phyloP scores from a whole-genome alignment of 169 alveolate species.

The Eimeria falciformis region DNA sequence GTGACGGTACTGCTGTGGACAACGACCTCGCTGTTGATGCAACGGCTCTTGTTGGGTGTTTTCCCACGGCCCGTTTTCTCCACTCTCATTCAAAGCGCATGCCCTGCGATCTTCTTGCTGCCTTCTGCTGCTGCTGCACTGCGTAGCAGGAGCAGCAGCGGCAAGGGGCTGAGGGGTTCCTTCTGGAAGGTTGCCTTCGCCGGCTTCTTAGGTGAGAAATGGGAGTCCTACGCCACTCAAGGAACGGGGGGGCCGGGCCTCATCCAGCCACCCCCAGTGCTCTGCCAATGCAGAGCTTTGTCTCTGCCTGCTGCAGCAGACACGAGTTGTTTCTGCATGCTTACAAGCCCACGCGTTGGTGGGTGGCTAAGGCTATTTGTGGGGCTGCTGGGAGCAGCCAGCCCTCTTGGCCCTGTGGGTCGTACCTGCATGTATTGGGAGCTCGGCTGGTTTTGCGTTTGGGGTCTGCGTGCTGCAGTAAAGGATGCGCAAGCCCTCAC shows the following conservation, averaged over 20 bases:
- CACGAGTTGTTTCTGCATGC: neutral
- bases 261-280: too few species aligned
- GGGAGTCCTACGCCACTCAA: neutral
- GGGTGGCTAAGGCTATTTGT: too few species aligned
- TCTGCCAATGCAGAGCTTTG: too few species aligned
- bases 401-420: neutral
- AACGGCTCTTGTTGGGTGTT: neutral
- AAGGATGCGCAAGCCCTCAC: constrained; percentile 4
- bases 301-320: neutral
- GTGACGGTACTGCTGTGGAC: constrained; percentile 18
- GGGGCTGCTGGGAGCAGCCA: neutral
- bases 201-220: neutral
- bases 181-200: constrained; percentile 1
- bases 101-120: constrained; percentile 6
- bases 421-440: too few species aligned
- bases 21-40: neutral
- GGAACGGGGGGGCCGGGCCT: too few species aligned
- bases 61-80: constrained; percentile 21
- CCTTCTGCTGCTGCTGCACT: constrained; percentile 25
- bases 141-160: neutral
- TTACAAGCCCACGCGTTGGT: neutral
- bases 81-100: neutral
- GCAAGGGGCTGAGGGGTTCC: neutral
- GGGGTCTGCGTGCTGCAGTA: neutral
- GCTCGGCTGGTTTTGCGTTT: neutral